Evolutionary conservation across 1,139 yeast species (phyloP).

Genomic region (Geotrichum fermentans): DNA sequence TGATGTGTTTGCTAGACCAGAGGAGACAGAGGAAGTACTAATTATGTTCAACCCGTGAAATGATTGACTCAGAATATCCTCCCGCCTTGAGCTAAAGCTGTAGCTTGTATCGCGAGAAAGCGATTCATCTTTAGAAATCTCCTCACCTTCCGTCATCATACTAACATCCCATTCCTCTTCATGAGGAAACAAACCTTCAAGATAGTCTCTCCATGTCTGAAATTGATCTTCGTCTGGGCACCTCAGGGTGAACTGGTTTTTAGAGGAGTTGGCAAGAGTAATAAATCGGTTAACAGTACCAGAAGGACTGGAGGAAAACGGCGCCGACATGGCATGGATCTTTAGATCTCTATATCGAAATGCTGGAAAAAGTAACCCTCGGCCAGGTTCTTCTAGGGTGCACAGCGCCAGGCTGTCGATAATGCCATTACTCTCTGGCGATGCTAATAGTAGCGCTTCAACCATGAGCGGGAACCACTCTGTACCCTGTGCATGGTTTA

Average conservation of each 20-base stretch:
- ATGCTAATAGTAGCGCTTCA: conserved; percentile 30
- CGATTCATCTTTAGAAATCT: not conserved
- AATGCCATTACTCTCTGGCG: conserved; percentile 19
- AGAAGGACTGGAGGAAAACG: not conserved
- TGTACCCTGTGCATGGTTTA: conserved; percentile 23
- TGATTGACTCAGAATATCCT: conserved; percentile 9
- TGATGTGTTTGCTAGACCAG: not conserved
- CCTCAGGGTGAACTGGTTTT: conserved; percentile 10
- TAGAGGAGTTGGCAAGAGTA: conserved; percentile 3
- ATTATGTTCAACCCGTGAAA: conserved; percentile 12
- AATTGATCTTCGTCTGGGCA: conserved; percentile 7
- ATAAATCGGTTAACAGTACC: conserved; percentile 6
- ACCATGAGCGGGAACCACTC: conserved; percentile 22
- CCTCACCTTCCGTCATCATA: not conserved
- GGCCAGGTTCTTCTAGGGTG: conserved; percentile 36
- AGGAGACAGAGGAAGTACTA: not conserved
- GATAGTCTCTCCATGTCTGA: conserved; percentile 6
- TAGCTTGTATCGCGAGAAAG: conserved; percentile 5
- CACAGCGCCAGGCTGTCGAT: conserved; percentile 36
- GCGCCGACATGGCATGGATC: conserved; percentile 17
- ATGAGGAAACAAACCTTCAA: conserved; percentile 7
- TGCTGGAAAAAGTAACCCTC: conserved; percentile 38
- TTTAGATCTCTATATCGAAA: conserved; percentile 36
- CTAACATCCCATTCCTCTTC: not conserved
- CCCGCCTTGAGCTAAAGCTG: conserved; percentile 5